These are phyloP conservation scores for Dactylellina sp. DNA, from an alignment of 2,329 filamentous ascomycete genomes.

Conservation along the genomic window DNA sequence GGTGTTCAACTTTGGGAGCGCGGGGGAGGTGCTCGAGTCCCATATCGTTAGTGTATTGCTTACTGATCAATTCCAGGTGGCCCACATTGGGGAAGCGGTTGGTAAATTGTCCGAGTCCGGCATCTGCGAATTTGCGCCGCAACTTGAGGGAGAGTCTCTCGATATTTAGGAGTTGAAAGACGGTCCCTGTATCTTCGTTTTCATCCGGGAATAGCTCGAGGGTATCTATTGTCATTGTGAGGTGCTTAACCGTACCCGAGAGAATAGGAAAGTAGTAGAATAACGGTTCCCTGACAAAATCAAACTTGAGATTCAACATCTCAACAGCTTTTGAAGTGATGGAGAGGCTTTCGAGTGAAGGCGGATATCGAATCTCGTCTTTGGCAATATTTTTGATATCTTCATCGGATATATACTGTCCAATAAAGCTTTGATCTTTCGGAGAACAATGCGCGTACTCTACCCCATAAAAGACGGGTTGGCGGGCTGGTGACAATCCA, in stretches of 20 bases:
- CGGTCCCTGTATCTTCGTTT: neutral
- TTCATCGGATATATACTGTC: neutral
- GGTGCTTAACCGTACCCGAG: too few species aligned
- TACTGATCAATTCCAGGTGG: neutral
- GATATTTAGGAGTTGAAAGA: neutral
- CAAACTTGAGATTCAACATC: too few species aligned
- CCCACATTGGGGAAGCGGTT: neutral
- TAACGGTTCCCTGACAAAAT: too few species aligned
- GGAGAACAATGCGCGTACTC: neutral
- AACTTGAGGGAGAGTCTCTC: neutral
- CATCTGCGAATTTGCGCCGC: neutral
- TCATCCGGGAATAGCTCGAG: neutral
- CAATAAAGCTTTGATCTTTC: neutral
- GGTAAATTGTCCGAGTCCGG: neutral
- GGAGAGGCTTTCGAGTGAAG: neutral
- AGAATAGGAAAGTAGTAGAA: too few species aligned
- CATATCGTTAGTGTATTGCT: neutral
- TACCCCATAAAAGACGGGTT: neutral
- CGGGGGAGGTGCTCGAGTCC: neutral
- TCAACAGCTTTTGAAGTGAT: too few species aligned
- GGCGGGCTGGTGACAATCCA: neutral
- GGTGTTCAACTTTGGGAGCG: neutral
- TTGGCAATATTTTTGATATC: neutral
- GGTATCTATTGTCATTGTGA: neutral
- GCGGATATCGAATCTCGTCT: neutral